Evolutionary conservation across 495 filamentous ascomycete genomes (phyloP).

Genomic region (Penicillium simplicissimum): DNA sequence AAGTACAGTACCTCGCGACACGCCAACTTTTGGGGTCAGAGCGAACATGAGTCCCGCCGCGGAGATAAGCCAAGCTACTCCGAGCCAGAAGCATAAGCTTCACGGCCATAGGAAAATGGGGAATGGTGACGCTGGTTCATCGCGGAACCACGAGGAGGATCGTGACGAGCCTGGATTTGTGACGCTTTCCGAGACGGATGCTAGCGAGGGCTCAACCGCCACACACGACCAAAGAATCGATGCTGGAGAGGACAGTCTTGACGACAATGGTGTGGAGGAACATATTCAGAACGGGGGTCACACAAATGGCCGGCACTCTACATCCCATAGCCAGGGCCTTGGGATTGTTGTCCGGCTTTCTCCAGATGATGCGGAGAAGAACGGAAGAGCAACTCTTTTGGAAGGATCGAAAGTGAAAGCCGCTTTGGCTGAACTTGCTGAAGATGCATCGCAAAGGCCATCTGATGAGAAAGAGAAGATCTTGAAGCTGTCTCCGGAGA

Average conservation of each 20-base stretch:
- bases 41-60: slow-evolving; percentile 14
- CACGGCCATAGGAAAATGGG: slow-evolving; percentile 11
- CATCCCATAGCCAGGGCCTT: slow-evolving; percentile 21
- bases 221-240: not conserved
- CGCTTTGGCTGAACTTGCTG: slow-evolving; percentile 22
- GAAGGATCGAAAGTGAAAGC: slow-evolving; percentile 24
- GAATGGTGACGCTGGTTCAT: not conserved
- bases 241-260: not conserved
- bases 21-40: not conserved
- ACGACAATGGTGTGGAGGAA: not conserved
- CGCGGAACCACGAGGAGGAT: not conserved
- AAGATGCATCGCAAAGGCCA: slow-evolving; percentile 15
- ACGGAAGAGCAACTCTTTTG: slow-evolving; percentile 19
- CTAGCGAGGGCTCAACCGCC: not conserved
- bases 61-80: slow-evolving; percentile 8
- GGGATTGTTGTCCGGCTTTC: slow-evolving; percentile 27
- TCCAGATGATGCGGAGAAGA: slow-evolving; percentile 1
- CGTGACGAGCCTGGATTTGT: not conserved
- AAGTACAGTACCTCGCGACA: not conserved
- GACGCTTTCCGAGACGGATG: slow-evolving; percentile 11
- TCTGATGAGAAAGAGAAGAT: slow-evolving; percentile 42
- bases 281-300: not conserved
- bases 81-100: slow-evolving; percentile 10
- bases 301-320: not conserved
- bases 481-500: slow-evolving; percentile 52